Evolutionary conservation across 2,329 filamentous ascomycete genomes (phyloP).

Genomic region (Moelleriella libera): DNA sequence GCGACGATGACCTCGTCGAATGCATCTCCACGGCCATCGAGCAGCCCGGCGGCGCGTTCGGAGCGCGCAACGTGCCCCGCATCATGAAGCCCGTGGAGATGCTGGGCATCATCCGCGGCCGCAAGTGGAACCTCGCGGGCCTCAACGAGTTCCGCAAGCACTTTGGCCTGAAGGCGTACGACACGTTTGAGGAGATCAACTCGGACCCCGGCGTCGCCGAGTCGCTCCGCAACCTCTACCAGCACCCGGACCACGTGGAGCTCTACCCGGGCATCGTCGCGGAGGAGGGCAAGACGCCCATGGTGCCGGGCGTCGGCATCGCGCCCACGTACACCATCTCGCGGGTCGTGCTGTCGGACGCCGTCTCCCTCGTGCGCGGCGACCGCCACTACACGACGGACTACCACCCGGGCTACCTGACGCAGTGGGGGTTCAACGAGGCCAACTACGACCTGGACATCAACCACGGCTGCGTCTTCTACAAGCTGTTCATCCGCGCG

Average conservation of each 20-base stretch:
- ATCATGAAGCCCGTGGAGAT: slow-evolving; percentile 66
- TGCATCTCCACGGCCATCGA: slow-evolving; percentile 58
- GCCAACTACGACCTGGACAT: slow-evolving; percentile 57
- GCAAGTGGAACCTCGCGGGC: slow-evolving; percentile 63
- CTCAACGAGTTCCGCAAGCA: slow-evolving; percentile 79
- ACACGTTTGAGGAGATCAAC: slow-evolving; percentile 74
- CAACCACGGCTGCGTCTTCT: slow-evolving; percentile 72
- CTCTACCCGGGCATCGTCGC: slow-evolving; percentile 67
- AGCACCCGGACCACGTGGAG: slow-evolving; percentile 68
- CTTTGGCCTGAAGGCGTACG: slow-evolving; percentile 63
- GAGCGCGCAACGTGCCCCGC: slow-evolving; percentile 58
- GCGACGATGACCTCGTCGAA: slow-evolving; percentile 62
- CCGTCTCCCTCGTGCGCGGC: slow-evolving; percentile 63
- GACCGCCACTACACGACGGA: slow-evolving; percentile 72
- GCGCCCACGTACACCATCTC: slow-evolving; percentile 65
- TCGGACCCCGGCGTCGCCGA: slow-evolving; percentile 57
- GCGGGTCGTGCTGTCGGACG: slow-evolving; percentile 63
- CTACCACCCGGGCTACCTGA: slow-evolving; percentile 59
- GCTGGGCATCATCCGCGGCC: slow-evolving; percentile 62
- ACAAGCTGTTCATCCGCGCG: slow-evolving; percentile 67
- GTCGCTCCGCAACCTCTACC: slow-evolving; percentile 53
- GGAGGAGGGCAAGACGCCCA: slow-evolving; percentile 61
- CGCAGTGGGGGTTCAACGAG: slow-evolving; percentile 73
- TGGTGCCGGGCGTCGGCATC: slow-evolving; percentile 62
- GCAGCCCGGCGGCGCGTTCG: slow-evolving; percentile 63